A percentile compares a stretch with the other conserved stretches of the same genome.
phyloP scores from a whole-genome alignment of 257 asterid species.

The Solanum chaucha region DNA sequence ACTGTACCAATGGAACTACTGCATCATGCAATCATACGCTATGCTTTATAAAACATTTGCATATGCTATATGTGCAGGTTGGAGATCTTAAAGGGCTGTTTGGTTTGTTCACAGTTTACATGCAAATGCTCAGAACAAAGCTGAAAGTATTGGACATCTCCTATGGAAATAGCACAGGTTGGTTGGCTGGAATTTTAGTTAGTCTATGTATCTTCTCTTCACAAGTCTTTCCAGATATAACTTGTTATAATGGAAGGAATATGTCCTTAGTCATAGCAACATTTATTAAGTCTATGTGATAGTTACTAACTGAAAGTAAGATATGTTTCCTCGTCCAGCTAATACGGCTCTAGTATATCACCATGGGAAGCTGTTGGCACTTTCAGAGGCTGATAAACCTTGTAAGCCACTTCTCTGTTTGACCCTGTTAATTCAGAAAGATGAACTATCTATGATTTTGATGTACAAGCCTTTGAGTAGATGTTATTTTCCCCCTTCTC shows the following conservation, averaged over 20 bases:
- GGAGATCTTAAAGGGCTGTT: conserved; percentile 88
- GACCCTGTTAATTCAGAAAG: background rate
- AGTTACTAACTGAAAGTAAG: conserved; percentile 4
- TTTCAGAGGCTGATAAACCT: conserved; percentile 87
- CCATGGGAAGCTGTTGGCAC: conserved; percentile 91
- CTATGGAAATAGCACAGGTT: conserved; percentile 82
- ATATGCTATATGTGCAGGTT: conserved; percentile 42
- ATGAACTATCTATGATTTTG: background rate
- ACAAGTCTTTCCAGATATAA: background rate
- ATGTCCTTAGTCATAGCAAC: background rate
- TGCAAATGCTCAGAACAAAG: conserved; percentile 65
- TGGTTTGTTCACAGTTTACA: conserved; percentile 60
- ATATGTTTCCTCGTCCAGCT: conserved; percentile 44
- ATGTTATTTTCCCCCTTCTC: background rate
- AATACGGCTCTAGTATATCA: conserved; percentile 88
- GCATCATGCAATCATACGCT: background rate
- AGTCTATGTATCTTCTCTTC: background rate
- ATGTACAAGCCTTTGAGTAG: background rate
- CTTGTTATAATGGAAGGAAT: background rate
- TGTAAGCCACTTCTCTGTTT: conserved; percentile 43
- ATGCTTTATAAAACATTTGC: background rate
- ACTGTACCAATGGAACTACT: background rate
- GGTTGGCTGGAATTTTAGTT: conserved; percentile 3
- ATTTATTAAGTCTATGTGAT: background rate
- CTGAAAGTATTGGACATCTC: conserved; percentile 65